phyloP scores from a whole-genome alignment of 495 filamentous ascomycete genomes.

The Antarctomyces pellizariae region DNA sequence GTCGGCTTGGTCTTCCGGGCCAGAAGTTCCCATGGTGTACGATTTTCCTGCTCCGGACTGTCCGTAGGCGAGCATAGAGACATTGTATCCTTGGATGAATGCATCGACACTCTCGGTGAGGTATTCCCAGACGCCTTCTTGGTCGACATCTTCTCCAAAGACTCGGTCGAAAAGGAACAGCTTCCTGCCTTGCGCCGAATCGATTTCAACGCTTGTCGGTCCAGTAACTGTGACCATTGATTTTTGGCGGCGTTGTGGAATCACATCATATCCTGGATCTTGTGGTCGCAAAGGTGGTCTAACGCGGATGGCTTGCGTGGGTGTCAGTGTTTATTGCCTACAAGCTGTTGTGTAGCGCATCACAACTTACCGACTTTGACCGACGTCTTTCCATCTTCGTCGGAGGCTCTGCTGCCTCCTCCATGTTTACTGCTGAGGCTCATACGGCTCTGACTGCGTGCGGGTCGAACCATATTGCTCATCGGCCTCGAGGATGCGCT shows the following conservation, averaged over 20 bases:
- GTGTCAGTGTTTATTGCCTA: constrained; percentile 8
- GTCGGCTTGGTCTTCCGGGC: constrained; percentile 60
- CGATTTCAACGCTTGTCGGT: constrained; percentile 63
- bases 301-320: constrained; percentile 46
- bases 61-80: constrained; percentile 90
- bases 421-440: constrained; percentile 64
- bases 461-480: constrained; percentile 64
- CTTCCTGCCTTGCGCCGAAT: constrained; percentile 78
- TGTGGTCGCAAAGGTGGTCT: constrained; percentile 64
- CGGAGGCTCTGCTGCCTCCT: constrained; percentile 66
- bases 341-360: constrained; percentile 3
- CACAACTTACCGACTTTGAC: constrained; percentile 89
- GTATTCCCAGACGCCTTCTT: constrained; percentile 92
- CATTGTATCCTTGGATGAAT: constrained; percentile 95
- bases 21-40: constrained; percentile 96
- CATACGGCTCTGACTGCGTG: constrained; percentile 69
- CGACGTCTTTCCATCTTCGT: constrained; percentile 86
- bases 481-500: constrained; percentile 41
- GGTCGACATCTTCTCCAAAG: constrained; percentile 60
- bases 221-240: constrained; percentile 79
- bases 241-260: constrained; percentile 85
- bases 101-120: constrained; percentile 72
- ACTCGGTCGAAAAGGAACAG: constrained; percentile 92
- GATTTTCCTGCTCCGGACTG: constrained; percentile 99
- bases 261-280: constrained; percentile 83